These are phyloP conservation scores for Solanum chiquidenum DNA, from an alignment of 257 asterid genomes.

Conservation along the genomic window DNA sequence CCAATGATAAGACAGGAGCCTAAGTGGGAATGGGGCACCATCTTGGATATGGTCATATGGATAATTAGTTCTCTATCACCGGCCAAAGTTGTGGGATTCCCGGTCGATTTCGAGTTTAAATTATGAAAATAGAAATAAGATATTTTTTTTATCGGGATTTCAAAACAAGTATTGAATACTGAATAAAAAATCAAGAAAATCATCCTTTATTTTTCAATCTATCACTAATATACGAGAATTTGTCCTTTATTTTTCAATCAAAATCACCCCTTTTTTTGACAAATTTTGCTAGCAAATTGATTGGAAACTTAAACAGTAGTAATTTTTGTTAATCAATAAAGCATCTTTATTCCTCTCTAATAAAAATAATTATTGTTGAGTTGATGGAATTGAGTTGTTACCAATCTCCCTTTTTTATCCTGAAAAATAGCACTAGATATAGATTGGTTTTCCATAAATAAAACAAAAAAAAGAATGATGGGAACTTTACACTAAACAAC, in stretches of 20 bases:
- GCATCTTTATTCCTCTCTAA: neutral
- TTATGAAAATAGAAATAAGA: rapidly evolving
- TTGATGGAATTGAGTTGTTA: neutral
- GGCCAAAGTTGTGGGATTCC: neutral
- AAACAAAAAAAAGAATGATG: neutral
- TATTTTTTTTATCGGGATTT: too few relatives aligned
- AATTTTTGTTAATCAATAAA: neutral
- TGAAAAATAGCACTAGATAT: neutral
- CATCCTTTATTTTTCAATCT: neutral
- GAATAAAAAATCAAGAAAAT: too few relatives aligned
- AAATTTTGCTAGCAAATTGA: neutral
- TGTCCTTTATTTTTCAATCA: neutral
- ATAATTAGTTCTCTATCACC: neutral
- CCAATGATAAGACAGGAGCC: neutral
- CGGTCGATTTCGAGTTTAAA: neutral
- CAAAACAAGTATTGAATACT: too few relatives aligned
- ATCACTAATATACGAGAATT: neutral
- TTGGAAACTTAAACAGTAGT: neutral
- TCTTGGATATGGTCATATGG: neutral
- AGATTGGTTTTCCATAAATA: neutral
- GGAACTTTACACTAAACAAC: neutral
- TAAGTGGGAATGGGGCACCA: neutral
- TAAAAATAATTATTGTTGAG: neutral
- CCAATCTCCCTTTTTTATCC: neutral
- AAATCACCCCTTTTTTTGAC: neutral